phyloP scores from a whole-genome alignment of 345 rosid genomes.

The Aquilaria malaccensis region DNA sequence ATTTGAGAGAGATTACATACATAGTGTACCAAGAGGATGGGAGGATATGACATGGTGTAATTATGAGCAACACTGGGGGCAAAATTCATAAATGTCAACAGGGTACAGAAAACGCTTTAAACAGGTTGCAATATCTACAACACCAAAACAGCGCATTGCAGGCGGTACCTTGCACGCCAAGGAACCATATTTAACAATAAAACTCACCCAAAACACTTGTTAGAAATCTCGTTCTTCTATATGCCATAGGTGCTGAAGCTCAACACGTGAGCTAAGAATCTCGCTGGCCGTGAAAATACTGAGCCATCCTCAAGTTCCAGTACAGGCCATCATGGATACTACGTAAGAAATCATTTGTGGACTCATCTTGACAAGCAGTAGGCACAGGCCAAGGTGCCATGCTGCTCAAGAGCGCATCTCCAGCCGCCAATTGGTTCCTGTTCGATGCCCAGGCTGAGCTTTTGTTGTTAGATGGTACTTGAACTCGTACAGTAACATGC shows the following conservation, averaged over 20 bases:
- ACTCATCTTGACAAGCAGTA: slow-evolving; percentile 81
- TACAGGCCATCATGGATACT: slow-evolving; percentile 98
- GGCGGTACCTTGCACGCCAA: no score
- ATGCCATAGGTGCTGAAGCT: neutral
- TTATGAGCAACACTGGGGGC: no score
- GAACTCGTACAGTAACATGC: slow-evolving; percentile 79
- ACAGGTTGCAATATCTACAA: no score
- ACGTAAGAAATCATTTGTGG: slow-evolving; percentile 76
- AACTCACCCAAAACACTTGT: no score
- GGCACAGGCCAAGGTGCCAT: slow-evolving; percentile 99
- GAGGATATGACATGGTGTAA: no score
- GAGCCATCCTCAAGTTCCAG: slow-evolving; percentile 87
- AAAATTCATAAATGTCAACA: no score
- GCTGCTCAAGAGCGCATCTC: slow-evolving; percentile 94
- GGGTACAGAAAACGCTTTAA: no score
- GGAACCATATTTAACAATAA: no score
- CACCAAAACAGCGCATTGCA: no score
- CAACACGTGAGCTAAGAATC: slow-evolving; percentile 19
- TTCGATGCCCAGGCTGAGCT: slow-evolving; percentile 73
- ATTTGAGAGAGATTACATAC: no score
- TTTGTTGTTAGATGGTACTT: slow-evolving; percentile 88
- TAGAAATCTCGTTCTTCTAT: no score
- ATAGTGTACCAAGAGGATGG: no score
- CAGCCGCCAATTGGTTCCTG: slow-evolving; percentile 51
- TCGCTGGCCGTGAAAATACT: slow-evolving; percentile 75